Conservation (phyloP, 106 monocot genomes). For the Cymbidium sinense region DNA sequence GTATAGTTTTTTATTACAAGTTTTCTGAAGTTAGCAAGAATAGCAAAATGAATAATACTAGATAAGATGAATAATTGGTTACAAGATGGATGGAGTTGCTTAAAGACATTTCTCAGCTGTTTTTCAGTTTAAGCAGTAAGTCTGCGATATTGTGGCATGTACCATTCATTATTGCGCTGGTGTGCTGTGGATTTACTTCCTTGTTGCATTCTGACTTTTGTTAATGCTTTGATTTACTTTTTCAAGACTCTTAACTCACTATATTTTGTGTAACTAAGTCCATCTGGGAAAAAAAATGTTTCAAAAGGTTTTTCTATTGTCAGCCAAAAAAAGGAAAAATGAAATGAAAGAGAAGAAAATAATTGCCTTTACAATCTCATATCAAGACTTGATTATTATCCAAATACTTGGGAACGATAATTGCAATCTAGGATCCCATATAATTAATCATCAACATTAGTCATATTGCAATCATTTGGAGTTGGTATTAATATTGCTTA, state of each 20-base stretch:
- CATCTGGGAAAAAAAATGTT: not conserved
- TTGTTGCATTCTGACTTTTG: not conserved
- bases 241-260: not conserved
- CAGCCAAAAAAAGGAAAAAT: not conserved
- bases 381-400: not conserved
- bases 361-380: not conserved
- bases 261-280: not conserved
- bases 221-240: not conserved
- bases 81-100: not conserved
- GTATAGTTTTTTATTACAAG: not conserved
- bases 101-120: not conserved
- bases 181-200: not conserved
- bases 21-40: not conserved
- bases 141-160: not conserved
- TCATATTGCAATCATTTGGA: not conserved
- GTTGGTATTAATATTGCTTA: not conserved
- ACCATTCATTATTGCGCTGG: not conserved
- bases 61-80: not conserved
- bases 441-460: not conserved
- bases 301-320: not conserved
- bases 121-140: not conserved
- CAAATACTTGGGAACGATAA: not conserved
- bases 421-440: not conserved
- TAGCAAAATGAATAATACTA: not conserved
- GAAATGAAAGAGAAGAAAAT: not conserved